Evolutionary conservation across 805 yeast genomes (phyloP).

Genomic region (Blastobotrys muscicola): DNA sequence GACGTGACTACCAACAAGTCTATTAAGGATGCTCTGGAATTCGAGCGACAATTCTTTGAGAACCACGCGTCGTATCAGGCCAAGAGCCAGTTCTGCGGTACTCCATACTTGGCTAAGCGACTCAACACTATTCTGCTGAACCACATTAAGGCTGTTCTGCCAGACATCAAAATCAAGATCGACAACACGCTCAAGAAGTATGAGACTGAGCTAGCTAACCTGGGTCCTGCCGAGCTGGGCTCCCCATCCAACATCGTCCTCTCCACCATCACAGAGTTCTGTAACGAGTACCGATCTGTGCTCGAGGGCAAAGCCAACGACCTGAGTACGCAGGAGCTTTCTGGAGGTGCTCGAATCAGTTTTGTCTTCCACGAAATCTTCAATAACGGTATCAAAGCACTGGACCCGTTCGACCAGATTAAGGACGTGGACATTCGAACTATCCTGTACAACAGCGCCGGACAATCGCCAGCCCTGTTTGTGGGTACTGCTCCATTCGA

Average conservation of each 20-base stretch:
- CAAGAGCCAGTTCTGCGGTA: conserved; percentile 92
- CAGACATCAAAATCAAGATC: conserved; percentile 87
- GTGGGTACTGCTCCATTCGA: conserved; percentile 98
- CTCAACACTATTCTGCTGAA: conserved; percentile 81
- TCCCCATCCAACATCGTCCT: conserved; percentile 85
- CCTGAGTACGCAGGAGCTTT: conserved; percentile 76
- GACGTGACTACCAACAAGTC: conserved; percentile 85
- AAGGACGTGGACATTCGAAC: conserved; percentile 94
- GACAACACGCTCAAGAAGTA: conserved; percentile 80
- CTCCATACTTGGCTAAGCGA: conserved; percentile 90
- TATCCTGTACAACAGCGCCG: conserved; percentile 93
- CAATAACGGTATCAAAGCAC: conserved; percentile 82
- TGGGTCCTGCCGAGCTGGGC: conserved; percentile 76
- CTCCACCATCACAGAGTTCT: conserved; percentile 85
- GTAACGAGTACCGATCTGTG: conserved; percentile 85
- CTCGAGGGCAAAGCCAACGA: conserved; percentile 92
- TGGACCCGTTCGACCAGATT: conserved; percentile 95
- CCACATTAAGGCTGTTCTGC: conserved; percentile 81
- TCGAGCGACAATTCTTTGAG: conserved; percentile 77
- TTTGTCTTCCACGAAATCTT: conserved; percentile 96
- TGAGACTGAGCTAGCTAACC: conserved; percentile 60
- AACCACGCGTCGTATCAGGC: conserved; percentile 81
- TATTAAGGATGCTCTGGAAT: conserved; percentile 75
- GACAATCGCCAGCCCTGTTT: conserved; percentile 89
- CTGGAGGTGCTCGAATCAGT: conserved; percentile 97